phyloP scores from a whole-genome alignment of 2,329 filamentous ascomycete genomes.

The Cytospora leucostoma region DNA sequence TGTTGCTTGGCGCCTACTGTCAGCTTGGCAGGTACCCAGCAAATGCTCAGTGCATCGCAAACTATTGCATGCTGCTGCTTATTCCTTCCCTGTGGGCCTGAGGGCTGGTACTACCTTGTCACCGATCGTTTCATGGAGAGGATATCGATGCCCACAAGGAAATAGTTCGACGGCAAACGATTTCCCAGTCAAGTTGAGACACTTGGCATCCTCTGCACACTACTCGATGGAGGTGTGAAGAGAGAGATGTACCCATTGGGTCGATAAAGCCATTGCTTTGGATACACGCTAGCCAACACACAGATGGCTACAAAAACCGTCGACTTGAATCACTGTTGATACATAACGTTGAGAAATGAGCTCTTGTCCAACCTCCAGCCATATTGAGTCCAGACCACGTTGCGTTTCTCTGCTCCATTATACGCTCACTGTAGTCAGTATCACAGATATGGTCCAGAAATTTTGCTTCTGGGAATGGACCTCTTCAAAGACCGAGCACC shows the following conservation, averaged over 20 bases:
- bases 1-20: too few species aligned
- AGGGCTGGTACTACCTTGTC: too few species aligned
- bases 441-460: background rate
- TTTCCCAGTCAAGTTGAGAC: constrained; percentile 9
- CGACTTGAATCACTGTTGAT: background rate
- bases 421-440: background rate
- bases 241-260: background rate
- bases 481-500: background rate
- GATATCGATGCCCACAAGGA: background rate
- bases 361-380: background rate
- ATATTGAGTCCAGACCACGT: background rate
- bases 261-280: background rate
- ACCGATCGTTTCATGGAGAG: background rate
- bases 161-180: background rate
- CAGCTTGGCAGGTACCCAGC: background rate
- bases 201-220: background rate
- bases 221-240: constrained; percentile 2
- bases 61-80: too few species aligned
- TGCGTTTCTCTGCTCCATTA: background rate
- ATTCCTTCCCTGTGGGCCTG: too few species aligned
- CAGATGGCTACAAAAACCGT: background rate
- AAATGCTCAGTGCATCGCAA: too few species aligned
- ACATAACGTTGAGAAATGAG: background rate
- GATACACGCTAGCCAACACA: background rate
- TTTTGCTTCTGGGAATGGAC: background rate